Conservation (phyloP, 192 early-diverging fungal species). For the Thamnidium elegans region DNA sequence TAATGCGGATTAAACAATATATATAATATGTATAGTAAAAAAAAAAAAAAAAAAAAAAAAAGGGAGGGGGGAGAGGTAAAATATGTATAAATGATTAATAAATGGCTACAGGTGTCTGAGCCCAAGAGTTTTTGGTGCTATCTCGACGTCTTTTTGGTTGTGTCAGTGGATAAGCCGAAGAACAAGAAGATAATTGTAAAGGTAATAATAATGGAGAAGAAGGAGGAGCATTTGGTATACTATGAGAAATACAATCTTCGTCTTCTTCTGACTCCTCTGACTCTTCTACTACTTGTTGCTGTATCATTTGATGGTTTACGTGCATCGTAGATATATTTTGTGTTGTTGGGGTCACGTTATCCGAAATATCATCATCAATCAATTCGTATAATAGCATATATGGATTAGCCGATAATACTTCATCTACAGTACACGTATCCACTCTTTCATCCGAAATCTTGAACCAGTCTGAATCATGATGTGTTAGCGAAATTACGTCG, state of each 20-base stretch:
- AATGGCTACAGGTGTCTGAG: constrained; percentile 7
- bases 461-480: constrained; percentile 55
- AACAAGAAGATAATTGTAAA: constrained; percentile 4
- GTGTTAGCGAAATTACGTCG: background rate
- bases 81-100: background rate
- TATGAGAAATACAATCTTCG: no score
- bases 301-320: background rate
- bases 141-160: background rate
- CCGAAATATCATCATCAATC: background rate
- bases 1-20: no score
- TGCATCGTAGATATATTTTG: no score
- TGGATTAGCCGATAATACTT: constrained; percentile 64
- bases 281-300: background rate
- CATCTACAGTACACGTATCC: constrained; percentile 50
- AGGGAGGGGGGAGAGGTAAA: background rate
- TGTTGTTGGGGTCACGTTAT: no score
- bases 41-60: background rate
- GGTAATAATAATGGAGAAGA: background rate
- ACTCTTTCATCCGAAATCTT: constrained; percentile 68
- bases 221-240: background rate
- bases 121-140: background rate
- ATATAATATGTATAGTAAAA: no score
- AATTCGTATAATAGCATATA: constrained; percentile 67
- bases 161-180: background rate
- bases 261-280: background rate